A percentile compares a stretch with the other conserved stretches of the same genome.
phyloP scores from a whole-genome alignment of 148 eudicot genomes.

The Rhododendron molle region DNA sequence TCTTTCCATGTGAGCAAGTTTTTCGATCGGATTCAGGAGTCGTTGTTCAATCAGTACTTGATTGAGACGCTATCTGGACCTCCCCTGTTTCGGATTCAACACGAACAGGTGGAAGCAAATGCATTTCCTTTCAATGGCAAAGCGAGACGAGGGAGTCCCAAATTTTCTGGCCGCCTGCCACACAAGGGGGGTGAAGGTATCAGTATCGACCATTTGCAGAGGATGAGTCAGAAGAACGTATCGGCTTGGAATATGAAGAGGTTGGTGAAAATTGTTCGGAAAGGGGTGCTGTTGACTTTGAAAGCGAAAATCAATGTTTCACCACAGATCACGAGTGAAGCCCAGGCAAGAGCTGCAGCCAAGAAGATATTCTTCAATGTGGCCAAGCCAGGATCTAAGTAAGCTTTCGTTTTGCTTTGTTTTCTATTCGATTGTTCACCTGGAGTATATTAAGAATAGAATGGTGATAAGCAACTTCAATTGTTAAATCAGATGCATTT shows the following conservation, averaged over 20 bases:
- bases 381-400: conserved; percentile 50
- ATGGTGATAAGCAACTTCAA: background rate
- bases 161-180: conserved; percentile 23
- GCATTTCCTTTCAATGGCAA: conserved; percentile 35
- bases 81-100: conserved; percentile 24
- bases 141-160: conserved; percentile 38
- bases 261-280: conserved; percentile 38
- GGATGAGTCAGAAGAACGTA: conserved; percentile 48
- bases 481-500: conserved; percentile 26
- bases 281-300: conserved; percentile 42
- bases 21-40: conserved; percentile 36
- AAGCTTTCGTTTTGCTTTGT: background rate
- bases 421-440: background rate
- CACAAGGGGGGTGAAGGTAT: conserved; percentile 29
- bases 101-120: conserved; percentile 34
- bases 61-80: conserved; percentile 35
- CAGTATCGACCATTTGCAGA: conserved; percentile 37
- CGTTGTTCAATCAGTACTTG: conserved; percentile 34
- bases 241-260: conserved; percentile 75
- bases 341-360: conserved; percentile 55
- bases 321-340: conserved; percentile 42
- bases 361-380: conserved; percentile 51
- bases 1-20: conserved; percentile 46
- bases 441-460: too few species aligned
- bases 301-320: conserved; percentile 33